Evolutionary conservation across 495 filamentous ascomycete species (phyloP).

Genomic region (Thermochaetoides thermophila): DNA sequence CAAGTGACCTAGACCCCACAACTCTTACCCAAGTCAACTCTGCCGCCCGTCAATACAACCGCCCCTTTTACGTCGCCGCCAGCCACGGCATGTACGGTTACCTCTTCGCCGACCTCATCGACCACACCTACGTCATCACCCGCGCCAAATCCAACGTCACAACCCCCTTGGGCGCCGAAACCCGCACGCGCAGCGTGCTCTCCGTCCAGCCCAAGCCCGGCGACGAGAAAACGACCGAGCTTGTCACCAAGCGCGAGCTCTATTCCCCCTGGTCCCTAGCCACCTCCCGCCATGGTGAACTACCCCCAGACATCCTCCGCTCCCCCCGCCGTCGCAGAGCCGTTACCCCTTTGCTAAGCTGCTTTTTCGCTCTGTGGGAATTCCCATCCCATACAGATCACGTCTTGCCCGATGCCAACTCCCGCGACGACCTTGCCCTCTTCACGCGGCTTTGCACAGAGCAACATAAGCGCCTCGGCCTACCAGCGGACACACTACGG

Average conservation of each 20-base stretch:
- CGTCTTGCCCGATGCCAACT: slow-evolving; percentile 35
- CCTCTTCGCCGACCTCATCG: slow-evolving; percentile 81
- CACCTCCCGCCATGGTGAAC: slow-evolving; percentile 44
- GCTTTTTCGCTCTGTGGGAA: slow-evolving; percentile 71
- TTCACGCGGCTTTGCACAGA: slow-evolving; percentile 68
- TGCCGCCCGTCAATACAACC: slow-evolving; percentile 54
- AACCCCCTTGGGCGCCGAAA: slow-evolving; percentile 51
- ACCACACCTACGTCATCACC: slow-evolving; percentile 77
- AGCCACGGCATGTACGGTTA: slow-evolving; percentile 88
- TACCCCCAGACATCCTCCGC: slow-evolving; percentile 54
- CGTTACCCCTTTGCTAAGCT: slow-evolving; percentile 67
- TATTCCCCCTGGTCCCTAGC: slow-evolving; percentile 73
- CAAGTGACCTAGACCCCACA: slow-evolving; percentile 68
- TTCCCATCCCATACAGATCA: slow-evolving; percentile 43
- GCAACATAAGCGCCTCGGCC: slow-evolving; percentile 57
- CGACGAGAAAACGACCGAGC: slow-evolving; percentile 44
- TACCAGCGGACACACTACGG: slow-evolving; percentile 61
- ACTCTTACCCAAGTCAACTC: slow-evolving; percentile 68
- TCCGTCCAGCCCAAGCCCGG: slow-evolving; percentile 58
- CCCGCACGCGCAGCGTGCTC: slow-evolving; percentile 61
- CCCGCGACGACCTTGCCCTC: slow-evolving; percentile 41
- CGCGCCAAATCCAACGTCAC: slow-evolving; percentile 62
- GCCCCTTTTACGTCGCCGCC: slow-evolving; percentile 77
- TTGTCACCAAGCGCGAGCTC: slow-evolving; percentile 80
- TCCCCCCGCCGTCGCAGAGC: slow-evolving; percentile 52